Conservation (phyloP, 1,139 yeast genomes). For the Kodamaea ohmeri region DNA sequence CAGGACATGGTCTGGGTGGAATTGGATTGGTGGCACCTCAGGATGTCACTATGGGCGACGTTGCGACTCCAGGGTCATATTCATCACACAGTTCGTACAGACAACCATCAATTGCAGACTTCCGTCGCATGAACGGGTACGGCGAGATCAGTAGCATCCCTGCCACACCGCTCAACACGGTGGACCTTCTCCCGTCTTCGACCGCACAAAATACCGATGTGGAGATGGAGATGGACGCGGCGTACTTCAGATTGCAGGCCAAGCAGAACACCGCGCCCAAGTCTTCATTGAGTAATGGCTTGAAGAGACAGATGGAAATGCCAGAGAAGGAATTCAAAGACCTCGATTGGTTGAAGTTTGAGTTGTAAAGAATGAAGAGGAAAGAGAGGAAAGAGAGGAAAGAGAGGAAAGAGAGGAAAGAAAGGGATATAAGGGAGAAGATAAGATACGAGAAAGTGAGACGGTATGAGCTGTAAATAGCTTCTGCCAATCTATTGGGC, state of each 20-base stretch:
- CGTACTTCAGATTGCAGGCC: constrained; percentile 11
- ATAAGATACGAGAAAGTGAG: no score
- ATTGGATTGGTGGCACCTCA: constrained; percentile 17
- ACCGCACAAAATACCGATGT: constrained; percentile 11
- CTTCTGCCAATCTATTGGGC: no score
- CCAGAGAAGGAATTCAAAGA: constrained; percentile 20
- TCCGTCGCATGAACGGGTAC: constrained; percentile 4
- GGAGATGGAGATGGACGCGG: constrained; percentile 13
- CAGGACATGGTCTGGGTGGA: no score
- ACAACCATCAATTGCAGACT: constrained; percentile 11
- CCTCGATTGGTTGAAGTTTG: constrained; percentile 49
- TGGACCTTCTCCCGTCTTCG: constrained; percentile 21
- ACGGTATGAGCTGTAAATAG: no score
- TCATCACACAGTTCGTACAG: constrained; percentile 16
- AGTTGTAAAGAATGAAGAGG: constrained; percentile 32
- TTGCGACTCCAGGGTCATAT: constrained; percentile 26
- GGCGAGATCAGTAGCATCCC: constrained; percentile 14
- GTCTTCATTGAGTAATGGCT: constrained; percentile 29
- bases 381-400: no score
- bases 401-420: no score
- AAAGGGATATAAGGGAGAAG: no score
- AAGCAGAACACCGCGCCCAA: constrained; percentile 13
- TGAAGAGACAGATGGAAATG: constrained; percentile 18
- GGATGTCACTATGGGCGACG: constrained; percentile 8
- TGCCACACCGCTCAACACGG: constrained; percentile 21